Percentiles rank a stretch among this genome's conserved stretches.
These are phyloP conservation scores for Amphichorda felina DNA, from an alignment of 2,329 filamentous ascomycete genomes.

Conservation along the genomic window DNA sequence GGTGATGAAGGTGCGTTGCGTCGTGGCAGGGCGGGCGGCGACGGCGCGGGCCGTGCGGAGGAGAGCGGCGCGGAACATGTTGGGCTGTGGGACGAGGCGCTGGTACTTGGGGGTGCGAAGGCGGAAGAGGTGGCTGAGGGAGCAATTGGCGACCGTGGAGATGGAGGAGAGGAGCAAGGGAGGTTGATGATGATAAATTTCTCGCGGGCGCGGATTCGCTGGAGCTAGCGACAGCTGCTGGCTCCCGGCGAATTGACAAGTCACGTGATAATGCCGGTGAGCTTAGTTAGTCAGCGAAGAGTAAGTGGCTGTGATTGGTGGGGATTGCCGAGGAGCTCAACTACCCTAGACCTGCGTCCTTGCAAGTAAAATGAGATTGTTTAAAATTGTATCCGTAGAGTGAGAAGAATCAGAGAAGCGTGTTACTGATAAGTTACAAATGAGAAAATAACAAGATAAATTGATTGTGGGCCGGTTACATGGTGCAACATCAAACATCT, in stretches of 20 bases:
- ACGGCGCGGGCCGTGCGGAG: constrained; percentile 64
- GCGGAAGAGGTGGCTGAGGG: neutral
- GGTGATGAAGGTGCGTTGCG: constrained; percentile 20
- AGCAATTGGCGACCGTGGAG: too few species aligned
- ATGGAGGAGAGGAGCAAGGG: constrained; percentile 5
- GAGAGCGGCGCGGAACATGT: constrained; percentile 84
- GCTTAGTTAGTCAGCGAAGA: constrained; percentile 4
- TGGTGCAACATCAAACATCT: too few species aligned
- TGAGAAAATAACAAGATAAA: too few species aligned
- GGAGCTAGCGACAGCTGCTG: neutral
- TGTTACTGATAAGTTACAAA: too few species aligned
- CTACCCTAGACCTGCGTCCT: neutral
- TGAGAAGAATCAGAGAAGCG: too few species aligned
- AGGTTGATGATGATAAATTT: constrained; percentile 29
- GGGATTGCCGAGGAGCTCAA: neutral
- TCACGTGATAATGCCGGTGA: constrained; percentile 14
- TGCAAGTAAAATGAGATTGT: too few species aligned
- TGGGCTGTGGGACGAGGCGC: constrained; percentile 5
- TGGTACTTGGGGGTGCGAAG: neutral
- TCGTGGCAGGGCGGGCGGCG: constrained; percentile 33
- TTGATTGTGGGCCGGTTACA: too few species aligned
- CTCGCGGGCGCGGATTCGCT: constrained; percentile 16
- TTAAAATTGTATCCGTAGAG: too few species aligned
- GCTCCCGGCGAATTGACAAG: constrained; percentile 6
- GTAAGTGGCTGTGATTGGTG: constrained; percentile 4